Conservation (phyloP, 305 asterid genomes). For the Plantago rigida region DNA sequence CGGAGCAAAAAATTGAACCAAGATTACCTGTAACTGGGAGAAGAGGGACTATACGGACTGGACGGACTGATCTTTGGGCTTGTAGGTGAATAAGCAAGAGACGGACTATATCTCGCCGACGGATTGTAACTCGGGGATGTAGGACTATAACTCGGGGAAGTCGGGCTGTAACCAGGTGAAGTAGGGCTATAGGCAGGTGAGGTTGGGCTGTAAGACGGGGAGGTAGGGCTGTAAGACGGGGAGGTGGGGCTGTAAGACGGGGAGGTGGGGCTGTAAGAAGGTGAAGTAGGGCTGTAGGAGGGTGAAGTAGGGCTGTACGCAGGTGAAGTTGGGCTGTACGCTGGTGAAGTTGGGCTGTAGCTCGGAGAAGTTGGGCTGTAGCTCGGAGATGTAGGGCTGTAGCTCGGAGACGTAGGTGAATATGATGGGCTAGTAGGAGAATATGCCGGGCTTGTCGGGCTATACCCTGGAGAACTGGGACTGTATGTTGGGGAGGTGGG, state of each 20-base stretch:
- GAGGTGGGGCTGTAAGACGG: constrained; percentile 79
- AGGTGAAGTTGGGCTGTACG: constrained; percentile 71
- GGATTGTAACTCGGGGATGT: constrained; percentile 85
- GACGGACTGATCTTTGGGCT: constrained; percentile 76
- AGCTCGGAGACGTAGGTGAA: constrained; percentile 67
- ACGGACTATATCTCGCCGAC: constrained; percentile 76
- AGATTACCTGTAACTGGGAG: constrained; percentile 85
- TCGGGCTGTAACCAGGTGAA: constrained; percentile 70
- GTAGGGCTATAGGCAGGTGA: constrained; percentile 72
- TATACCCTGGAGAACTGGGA: constrained; percentile 77
- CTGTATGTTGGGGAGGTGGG: constrained; percentile 84
- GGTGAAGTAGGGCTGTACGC: constrained; percentile 80
- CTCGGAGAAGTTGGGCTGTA: constrained; percentile 68
- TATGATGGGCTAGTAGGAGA: constrained; percentile 77
- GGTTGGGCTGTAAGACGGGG: constrained; percentile 75
- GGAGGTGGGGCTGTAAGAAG: constrained; percentile 61
- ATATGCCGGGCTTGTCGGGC: constrained; percentile 70
- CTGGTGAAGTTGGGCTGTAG: constrained; percentile 64
- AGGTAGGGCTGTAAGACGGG: constrained; percentile 67
- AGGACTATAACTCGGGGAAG: constrained; percentile 83
- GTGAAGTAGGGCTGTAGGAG: constrained; percentile 74
- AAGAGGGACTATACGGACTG: constrained; percentile 87
- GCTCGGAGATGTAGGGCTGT: constrained; percentile 68
- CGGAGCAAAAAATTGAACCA: background rate
- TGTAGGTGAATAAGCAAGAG: constrained; percentile 83